Evolutionary conservation across 257 asterid genomes (phyloP), one percentile per base, ranked within the genome.

Genomic region (Scutellaria barbata): DNA sequence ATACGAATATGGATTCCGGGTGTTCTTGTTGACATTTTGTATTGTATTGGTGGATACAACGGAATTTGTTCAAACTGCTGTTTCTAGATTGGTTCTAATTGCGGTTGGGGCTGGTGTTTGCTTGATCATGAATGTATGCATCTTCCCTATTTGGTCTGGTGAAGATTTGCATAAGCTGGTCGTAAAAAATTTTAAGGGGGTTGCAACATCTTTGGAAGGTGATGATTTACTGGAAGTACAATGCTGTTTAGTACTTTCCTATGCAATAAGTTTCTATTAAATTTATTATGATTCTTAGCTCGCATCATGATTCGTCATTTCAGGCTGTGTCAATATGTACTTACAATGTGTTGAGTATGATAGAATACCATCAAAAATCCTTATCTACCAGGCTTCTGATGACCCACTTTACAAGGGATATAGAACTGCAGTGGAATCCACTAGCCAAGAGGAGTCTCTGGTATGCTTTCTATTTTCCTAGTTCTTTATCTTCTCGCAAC

Each of bases 161-260:
- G 98, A 92, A 76, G 98, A 92, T 83, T 85, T 92, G 93, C 98
- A 90, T 81, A 92, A 90, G 79, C 79, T 90, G 81, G 98, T 90
- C 3, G 97, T 85, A 33, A 88, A 88, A 61, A 92, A 92, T 74
- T 83, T 92, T 40, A 83, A 75, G 74, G 92, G 86, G 43, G 96
- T 92, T 20, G 96, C 97, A 1, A 77, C 82, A n/a, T 88, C 97
- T 64, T 82, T 92, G 74, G 98, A 92, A 88, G 97, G 98, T 88
- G 63, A 74, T 12, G 43, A 52, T 70, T 71, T 46, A 30, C 42
- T 30, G 6, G 35, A 4, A 30, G 5, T 30, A 30, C 35, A 30
- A 2, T 37, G 13, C 41, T 14, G 17, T 71, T 7, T 12, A 7
- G n/a, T 61, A 9, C 9, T 62, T 58, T 45, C 41, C 8, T 37